These are phyloP conservation scores for Funneliformis caledonium DNA, from an alignment of 371 early-diverging fungal species.

Conservation along the genomic window DNA sequence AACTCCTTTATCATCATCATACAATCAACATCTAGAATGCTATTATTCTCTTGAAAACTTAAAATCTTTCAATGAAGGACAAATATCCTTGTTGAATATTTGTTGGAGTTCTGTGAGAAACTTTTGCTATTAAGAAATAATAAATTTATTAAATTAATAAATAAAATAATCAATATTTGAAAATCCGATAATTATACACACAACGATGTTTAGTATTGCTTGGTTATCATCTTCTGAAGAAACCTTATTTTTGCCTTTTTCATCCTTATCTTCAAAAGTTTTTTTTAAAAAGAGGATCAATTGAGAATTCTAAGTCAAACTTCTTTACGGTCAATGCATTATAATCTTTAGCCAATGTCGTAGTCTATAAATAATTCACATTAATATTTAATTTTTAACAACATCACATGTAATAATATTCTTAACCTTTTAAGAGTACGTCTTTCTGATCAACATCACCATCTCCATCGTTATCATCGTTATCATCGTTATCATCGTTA, in stretches of 20 bases:
- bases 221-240: constrained; percentile 45
- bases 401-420: constrained; percentile 35
- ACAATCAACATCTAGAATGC: constrained; percentile 36
- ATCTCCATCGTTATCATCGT: constrained; percentile 54
- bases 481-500: constrained; percentile 46
- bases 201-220: constrained; percentile 33
- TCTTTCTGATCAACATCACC: constrained; percentile 48
- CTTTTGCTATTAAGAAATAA: constrained; percentile 52
- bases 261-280: constrained; percentile 67
- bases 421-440: constrained; percentile 11
- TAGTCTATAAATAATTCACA: constrained; percentile 22
- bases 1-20: background rate
- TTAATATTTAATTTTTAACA: no score
- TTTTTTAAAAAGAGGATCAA: constrained; percentile 98
- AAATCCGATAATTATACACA: constrained; percentile 5
- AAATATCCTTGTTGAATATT: constrained; percentile 60
- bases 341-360: constrained; percentile 84
- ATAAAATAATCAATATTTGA: background rate
- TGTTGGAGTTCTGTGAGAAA: constrained; percentile 55
- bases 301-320: constrained; percentile 89
- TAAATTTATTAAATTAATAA: background rate
- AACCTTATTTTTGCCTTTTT: constrained; percentile 41
- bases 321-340: constrained; percentile 79
- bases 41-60: constrained; percentile 48
- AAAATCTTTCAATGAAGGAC: constrained; percentile 69